A percentile compares a stretch with the other conserved stretches of the same genome.
Evolutionary conservation across 805 yeast genomes (phyloP).

Genomic region (Metschnikowia sp.): DNA sequence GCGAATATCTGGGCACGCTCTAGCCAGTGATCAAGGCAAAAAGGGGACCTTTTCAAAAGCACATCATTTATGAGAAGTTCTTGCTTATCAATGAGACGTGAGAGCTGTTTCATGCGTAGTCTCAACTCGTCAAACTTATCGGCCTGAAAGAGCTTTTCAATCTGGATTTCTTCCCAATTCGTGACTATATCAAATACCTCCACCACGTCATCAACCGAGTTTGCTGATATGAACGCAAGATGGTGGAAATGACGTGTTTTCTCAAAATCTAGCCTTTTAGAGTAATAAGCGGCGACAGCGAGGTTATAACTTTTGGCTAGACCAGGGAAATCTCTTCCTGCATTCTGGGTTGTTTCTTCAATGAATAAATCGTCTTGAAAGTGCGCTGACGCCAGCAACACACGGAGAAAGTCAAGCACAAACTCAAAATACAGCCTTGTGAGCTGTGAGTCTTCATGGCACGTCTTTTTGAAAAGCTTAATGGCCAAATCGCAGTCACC

Average conservation of each 20-base stretch:
- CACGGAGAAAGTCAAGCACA: conserved; percentile 5
- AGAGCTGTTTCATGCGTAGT: conserved; percentile 46
- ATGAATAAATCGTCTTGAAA: conserved; percentile 5
- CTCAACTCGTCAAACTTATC: conserved; percentile 32
- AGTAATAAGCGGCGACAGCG: conserved; percentile 47
- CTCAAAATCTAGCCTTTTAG: conserved; percentile 29
- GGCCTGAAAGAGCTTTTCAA: conserved; percentile 24
- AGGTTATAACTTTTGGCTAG: conserved; percentile 51
- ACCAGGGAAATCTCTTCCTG: conserved; percentile 47
- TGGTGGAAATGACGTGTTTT: conserved; percentile 39
- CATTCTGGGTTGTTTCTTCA: conserved; percentile 7
- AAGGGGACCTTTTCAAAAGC: conserved; percentile 55
- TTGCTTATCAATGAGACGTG: conserved; percentile 54
- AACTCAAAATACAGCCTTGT: conserved; percentile 4
- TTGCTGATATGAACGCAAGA: conserved; percentile 43
- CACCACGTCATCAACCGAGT: conserved; percentile 60
- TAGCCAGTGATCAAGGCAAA: conserved; percentile 68
- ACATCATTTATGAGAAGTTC: conserved; percentile 64
- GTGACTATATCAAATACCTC: conserved; percentile 58
- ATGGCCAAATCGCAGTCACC: conserved; percentile 25
- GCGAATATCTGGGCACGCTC: conserved; percentile 51
- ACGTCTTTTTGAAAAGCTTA: conserved; percentile 23
- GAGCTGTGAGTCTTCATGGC: background rate
- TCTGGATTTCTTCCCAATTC: conserved; percentile 52
- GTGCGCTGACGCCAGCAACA: background rate